Percentiles rank a stretch among this genome's conserved stretches.
Evolutionary conservation across 2,329 filamentous ascomycete genomes (phyloP).

Genomic region (Aspergillus pseudoviridinutans): DNA sequence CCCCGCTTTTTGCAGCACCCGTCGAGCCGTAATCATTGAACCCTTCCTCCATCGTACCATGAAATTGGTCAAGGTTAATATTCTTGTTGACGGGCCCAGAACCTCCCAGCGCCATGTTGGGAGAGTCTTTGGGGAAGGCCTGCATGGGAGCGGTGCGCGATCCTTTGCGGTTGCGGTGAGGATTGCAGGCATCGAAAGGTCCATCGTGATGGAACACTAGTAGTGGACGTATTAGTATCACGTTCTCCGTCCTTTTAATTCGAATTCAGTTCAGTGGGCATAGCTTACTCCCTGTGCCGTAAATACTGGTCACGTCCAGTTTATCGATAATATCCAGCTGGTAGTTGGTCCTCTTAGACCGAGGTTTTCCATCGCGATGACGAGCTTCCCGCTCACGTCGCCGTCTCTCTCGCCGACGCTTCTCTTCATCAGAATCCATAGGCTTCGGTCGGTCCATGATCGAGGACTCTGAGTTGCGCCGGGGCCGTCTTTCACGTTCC

Average conservation of each 20-base stretch:
- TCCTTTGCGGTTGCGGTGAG: constrained; percentile 83
- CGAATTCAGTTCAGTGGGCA: constrained; percentile 20
- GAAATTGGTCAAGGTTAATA: constrained; percentile 81
- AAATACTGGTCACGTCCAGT: constrained; percentile 92
- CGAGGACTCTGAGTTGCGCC: constrained; percentile 63
- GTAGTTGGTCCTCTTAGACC: constrained; percentile 38
- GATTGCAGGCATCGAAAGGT: constrained; percentile 93
- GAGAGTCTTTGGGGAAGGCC: constrained; percentile 86
- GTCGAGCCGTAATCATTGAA: constrained; percentile 71
- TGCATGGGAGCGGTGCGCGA: constrained; percentile 87
- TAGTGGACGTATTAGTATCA: constrained; percentile 1
- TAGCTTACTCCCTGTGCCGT: constrained; percentile 76
- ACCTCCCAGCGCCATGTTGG: constrained; percentile 88
- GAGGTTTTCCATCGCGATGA: constrained; percentile 36
- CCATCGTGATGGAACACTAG: constrained; percentile 96
- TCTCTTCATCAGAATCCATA: constrained; percentile 47
- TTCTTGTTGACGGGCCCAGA: constrained; percentile 76
- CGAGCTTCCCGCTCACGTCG: constrained; percentile 49
- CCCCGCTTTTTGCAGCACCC: constrained; percentile 32
- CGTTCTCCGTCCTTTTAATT: not conserved
- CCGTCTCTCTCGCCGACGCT: constrained; percentile 47
- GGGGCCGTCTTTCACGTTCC: constrained; percentile 41
- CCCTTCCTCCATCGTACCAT: constrained; percentile 80
- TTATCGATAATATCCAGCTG: constrained; percentile 89
- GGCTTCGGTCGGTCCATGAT: constrained; percentile 51